Base-by-base conservation (phyloP, 768 basidiomycete species). In the Termitomyces sp. region DNA sequence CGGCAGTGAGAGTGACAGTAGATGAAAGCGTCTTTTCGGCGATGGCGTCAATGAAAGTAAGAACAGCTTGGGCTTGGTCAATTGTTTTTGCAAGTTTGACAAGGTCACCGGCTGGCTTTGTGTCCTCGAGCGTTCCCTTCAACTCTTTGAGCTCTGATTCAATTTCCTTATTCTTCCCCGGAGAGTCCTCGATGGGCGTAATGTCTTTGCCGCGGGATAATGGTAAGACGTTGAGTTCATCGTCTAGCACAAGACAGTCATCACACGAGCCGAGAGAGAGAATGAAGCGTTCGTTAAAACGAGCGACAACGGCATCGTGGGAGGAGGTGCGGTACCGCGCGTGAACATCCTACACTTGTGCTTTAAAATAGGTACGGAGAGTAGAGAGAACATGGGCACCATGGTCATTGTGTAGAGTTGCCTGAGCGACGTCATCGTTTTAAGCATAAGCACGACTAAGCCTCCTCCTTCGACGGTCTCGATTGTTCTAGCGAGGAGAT, bases 221-320 rank as follows among this genome's bases (percentile, higher is more conserved):
- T 4, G 97, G 97, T 7, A 99, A 83, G 12, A 98, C 95, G 67
- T 98, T 98, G 44, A 99, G 83, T 70, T 99, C 97, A 66, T 99
- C 97, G 66, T 99, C 97, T 50, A 99, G 81, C 26, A 98, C 86
- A 1, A 99, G 78, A 64, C 96, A 98, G 67, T 96, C 92, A 8
- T 86, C 78, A 66, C 93, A 98, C 17, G 92, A 89, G 23, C 94
- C 94, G 19, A 99, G 84, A 19, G 97, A 99, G 17, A 99, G 82
- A 64, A 99, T 98, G 73, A 99, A 99, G 11, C 97, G 89, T 69
- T 99, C 97, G 71, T 99, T 99, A 77, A 99, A 99, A 28, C 97
- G 85, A 0, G 97, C 92, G n/a, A 86, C 78, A 31, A 95, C 89
- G 6, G 87, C 79, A 65, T 91, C 90, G 65, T 95, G 92, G 1